Base-by-base conservation (phyloP, 2,329 filamentous ascomycete species). In the Claviceps fusiformis region DNA sequence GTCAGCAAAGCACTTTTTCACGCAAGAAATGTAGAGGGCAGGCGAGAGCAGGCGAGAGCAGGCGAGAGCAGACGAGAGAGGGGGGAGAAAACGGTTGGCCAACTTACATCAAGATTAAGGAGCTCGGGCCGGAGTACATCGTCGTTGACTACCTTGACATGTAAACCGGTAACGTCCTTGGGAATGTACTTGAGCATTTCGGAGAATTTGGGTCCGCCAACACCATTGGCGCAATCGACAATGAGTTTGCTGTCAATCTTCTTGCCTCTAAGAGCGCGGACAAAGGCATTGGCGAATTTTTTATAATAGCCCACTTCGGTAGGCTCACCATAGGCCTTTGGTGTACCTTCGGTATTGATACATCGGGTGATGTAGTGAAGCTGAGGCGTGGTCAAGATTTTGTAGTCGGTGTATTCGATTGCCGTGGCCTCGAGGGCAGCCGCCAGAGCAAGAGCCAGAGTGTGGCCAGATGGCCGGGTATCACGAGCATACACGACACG, bases 161-260 rank as follows among this genome's bases (percentile, higher is more conserved):
- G 82, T 54, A 96, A 73, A 27, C 80, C 80, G 50, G 85, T 83
- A 64, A 86, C 81, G 55, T 82, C 79, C 59, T 80, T 73, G 55
- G 87, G 85, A 53, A 97, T 75, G 64, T 87, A 79, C 70, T 95
- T 95, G 64, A 96, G 78, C 59, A 97, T 77, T 69, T 95, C 89
- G 59, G 77, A 76, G 62, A 98, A 75, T 74, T 96, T 95, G 45
- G 92, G 91, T 3, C 89, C 93, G 62, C 93, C 93, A 57, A 98
- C 90, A 64, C 93, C 93, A 65, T 98, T 98, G 64, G 93, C 93
- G 69, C 92, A 95, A 70, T 98, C 93, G 15, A 98, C 89, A 7
- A 83, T 88, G 59, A 98, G 75, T 55, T 79, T 71, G 6, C 90
- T 90, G 53, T 80, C 75, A 46, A 89, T 76, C 69, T 85, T 91